These are phyloP conservation scores for Diplotaxis tenuifolia DNA, from an alignment of 345 rosid genomes.

Conservation along the genomic window DNA sequence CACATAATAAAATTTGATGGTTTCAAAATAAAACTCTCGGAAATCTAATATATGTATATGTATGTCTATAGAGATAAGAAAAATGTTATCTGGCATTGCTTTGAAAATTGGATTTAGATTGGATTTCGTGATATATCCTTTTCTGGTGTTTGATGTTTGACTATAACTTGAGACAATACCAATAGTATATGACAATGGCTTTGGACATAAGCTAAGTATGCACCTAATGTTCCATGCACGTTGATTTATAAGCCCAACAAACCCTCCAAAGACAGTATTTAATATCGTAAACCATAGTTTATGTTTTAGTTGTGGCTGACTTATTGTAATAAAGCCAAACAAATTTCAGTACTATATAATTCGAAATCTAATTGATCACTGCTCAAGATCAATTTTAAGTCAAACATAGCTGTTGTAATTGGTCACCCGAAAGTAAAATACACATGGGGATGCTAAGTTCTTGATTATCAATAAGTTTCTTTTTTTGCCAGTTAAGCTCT, in stretches of 20 bases:
- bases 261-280: not conserved
- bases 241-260: not conserved
- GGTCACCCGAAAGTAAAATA: constrained; percentile 32
- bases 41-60: not conserved
- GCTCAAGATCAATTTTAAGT: constrained; percentile 18
- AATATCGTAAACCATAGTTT: not conserved
- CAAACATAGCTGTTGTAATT: constrained; percentile 35
- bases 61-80: not conserved
- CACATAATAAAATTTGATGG: not conserved
- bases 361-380: not conserved
- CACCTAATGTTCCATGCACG: constrained; percentile 27
- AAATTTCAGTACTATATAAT: not conserved
- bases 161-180: constrained; percentile 24
- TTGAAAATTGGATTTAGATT: constrained; percentile 16
- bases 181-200: constrained; percentile 14
- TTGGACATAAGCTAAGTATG: constrained; percentile 20
- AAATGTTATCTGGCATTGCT: not conserved
- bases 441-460: constrained; percentile 18
- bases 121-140: constrained; percentile 22
- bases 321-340: constrained; percentile 8
- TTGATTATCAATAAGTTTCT: not conserved
- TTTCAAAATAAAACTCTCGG: not conserved
- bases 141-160: constrained; percentile 38
- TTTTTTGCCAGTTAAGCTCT: not conserved
- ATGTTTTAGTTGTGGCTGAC: constrained; percentile 7